Evolutionary conservation across 2,329 filamentous ascomycete genomes (phyloP).

Genomic region (Ceratocystis ficicola): DNA sequence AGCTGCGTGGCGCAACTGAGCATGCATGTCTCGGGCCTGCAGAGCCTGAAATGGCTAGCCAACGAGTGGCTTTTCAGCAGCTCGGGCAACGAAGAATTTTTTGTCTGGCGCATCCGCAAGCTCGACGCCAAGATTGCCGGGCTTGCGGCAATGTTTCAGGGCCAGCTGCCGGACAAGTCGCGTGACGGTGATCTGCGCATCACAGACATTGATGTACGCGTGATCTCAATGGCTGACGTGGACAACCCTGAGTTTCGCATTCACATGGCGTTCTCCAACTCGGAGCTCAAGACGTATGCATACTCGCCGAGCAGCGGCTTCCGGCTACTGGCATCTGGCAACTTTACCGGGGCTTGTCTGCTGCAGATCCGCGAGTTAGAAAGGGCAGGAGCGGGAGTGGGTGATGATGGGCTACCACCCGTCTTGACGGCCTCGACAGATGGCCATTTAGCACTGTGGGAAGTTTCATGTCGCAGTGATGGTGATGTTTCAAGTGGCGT

Average conservation of each 20-base stretch:
- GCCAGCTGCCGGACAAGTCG: conserved; percentile 39
- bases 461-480: conserved; percentile 16
- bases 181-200: conserved; percentile 59
- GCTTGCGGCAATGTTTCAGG: conserved; percentile 47
- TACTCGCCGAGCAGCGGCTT: conserved; percentile 38
- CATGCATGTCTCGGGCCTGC: conserved; percentile 71
- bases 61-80: conserved; percentile 69
- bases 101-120: conserved; percentile 58
- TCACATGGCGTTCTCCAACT: conserved; percentile 73
- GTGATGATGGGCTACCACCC: conserved; percentile 5
- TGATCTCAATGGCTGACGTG: conserved; percentile 24
- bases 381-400: conserved; percentile 23
- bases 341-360: conserved; percentile 62
- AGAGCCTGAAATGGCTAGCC: conserved; percentile 64
- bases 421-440: conserved; percentile 69
- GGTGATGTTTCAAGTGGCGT: background rate
- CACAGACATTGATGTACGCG: conserved; percentile 57
- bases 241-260: conserved; percentile 40
- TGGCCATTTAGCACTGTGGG: conserved; percentile 57
- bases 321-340: conserved; percentile 39
- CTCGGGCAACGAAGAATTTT: conserved; percentile 79
- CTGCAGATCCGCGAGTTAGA: conserved; percentile 48
- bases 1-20: conserved; percentile 54
- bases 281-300: conserved; percentile 51
- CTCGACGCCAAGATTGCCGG: conserved; percentile 40